Base-by-base conservation (phyloP, 805 yeast genomes). In the Danielia oregonensis region DNA sequence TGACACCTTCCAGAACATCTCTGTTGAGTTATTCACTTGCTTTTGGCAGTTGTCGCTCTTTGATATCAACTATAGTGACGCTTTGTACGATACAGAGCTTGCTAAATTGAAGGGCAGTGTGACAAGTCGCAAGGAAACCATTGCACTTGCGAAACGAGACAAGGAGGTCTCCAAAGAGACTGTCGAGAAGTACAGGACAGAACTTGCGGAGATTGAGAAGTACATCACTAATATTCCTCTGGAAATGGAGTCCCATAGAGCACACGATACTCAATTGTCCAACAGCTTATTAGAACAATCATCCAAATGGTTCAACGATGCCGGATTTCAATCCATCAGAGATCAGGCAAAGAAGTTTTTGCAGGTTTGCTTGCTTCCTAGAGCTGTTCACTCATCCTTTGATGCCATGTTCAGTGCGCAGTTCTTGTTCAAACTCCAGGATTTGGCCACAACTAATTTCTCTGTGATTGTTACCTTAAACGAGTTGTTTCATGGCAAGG, bases 1-100 rank as follows among this genome's bases (percentile, higher is more conserved):
- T 7, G 16, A 22, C 8, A 10, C 17, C 4, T 29, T 21, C 17
- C 15, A 8, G 7, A 14, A 19, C 3, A 15, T 15, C 13, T 16
- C 29, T 13, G 4, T 14, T 6, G 67, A 63, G 0, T 59, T 86
- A 18, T 85, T 71, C 48, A 59, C 65, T 2, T 62, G 72, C 1
- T 89, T 88, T 48, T 89, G 96, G 96, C 76, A 68, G 41, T 62
- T 83, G 22, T 72, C 82, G 0, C 59, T 86, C 6, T 79, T 82
- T 50, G 96, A 88, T 48, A 74, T 88, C 21, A 72, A 74, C 40
- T 81, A 59, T 51, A 70, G 76, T 2, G 59, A 61, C 5, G 44
- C 51, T 1, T 51, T 75, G 2, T 88, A 89, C 51, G 65, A 64
- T 9, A 49, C 52, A 3, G 81, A 78, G 40, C 46, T 60, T 17